Evolutionary conservation across 2,329 filamentous ascomycete genomes (phyloP).

Genomic region (Fusarium foetens): DNA sequence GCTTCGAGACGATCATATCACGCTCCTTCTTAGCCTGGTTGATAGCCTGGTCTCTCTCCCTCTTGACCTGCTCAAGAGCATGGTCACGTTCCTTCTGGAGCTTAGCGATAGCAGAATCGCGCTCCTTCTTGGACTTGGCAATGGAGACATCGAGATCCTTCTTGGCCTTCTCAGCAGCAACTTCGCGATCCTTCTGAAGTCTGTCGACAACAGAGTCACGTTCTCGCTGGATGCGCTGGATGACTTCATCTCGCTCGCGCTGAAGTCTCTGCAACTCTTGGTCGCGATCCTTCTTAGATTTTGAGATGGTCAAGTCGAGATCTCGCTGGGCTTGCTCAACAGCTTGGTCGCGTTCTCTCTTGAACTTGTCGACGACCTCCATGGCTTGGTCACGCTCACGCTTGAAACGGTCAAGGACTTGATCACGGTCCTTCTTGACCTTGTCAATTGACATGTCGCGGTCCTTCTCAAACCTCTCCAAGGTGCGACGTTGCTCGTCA

Average conservation of each 20-base stretch:
- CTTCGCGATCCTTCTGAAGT: slow-evolving; percentile 34
- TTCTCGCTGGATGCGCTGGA: slow-evolving; percentile 35
- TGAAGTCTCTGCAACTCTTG: slow-evolving; percentile 25
- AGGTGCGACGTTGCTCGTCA: slow-evolving; percentile 34
- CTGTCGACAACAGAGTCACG: slow-evolving; percentile 31
- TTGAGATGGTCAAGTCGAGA: slow-evolving; percentile 24
- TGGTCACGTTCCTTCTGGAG: slow-evolving; percentile 40
- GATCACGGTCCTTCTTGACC: slow-evolving; percentile 36
- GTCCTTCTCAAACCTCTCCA: slow-evolving; percentile 36
- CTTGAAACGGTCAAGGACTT: slow-evolving; percentile 24
- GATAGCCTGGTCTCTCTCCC: slow-evolving; percentile 38
- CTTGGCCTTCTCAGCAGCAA: slow-evolving; percentile 31
- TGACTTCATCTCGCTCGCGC: slow-evolving; percentile 35
- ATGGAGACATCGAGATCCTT: slow-evolving; percentile 36
- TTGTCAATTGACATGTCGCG: slow-evolving; percentile 33
- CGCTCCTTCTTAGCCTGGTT: slow-evolving; percentile 37
- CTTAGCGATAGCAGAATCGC: slow-evolving; percentile 32
- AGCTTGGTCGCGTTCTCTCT: slow-evolving; percentile 36
- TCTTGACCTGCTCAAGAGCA: slow-evolving; percentile 29
- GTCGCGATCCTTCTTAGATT: slow-evolving; percentile 35
- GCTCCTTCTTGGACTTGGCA: slow-evolving; percentile 40
- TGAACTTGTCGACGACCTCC: slow-evolving; percentile 32
- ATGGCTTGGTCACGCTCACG: slow-evolving; percentile 33
- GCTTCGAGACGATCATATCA: slow-evolving; percentile 26
- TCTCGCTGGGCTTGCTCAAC: slow-evolving; percentile 34